Evolutionary conservation across 495 filamentous ascomycete species (phyloP).

Genomic region (Hamigera avellanea): DNA sequence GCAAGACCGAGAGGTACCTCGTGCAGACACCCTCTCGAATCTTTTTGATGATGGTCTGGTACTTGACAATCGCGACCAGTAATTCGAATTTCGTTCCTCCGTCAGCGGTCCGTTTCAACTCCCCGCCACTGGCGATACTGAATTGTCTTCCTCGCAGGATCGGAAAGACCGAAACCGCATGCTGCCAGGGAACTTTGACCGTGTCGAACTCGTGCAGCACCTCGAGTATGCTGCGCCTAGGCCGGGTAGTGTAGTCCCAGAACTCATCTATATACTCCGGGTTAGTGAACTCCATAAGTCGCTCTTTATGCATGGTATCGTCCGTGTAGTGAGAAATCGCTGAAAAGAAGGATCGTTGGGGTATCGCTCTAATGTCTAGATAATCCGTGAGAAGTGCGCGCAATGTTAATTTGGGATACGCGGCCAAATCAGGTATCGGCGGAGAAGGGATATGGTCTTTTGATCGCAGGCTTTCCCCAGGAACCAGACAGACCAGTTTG

Average conservation of each 20-base stretch:
- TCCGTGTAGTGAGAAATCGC: constrained; percentile 59
- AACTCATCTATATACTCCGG: constrained; percentile 75
- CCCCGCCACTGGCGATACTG: constrained; percentile 71
- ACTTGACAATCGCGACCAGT: constrained; percentile 84
- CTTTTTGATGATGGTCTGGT: constrained; percentile 76
- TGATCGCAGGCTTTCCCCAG: constrained; percentile 10
- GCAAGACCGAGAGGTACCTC: constrained; percentile 61
- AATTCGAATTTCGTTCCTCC: constrained; percentile 52
- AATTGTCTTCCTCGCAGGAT: constrained; percentile 71
- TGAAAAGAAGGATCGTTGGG: constrained; percentile 74
- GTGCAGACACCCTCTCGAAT: constrained; percentile 84
- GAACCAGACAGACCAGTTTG: constrained; percentile 38
- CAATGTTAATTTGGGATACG: constrained; percentile 47
- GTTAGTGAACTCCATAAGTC: constrained; percentile 70
- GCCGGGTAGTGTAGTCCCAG: constrained; percentile 90
- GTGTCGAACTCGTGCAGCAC: constrained; percentile 80
- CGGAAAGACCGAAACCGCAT: constrained; percentile 59
- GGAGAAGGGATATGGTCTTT: constrained; percentile 18
- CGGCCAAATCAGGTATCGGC: constrained; percentile 30
- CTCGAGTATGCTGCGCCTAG: constrained; percentile 83
- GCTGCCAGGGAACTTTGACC: constrained; percentile 69
- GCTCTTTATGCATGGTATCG: constrained; percentile 63
- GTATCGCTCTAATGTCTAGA: constrained; percentile 80
- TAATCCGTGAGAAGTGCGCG: constrained; percentile 67
- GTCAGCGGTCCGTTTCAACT: constrained; percentile 25